Conservation (phyloP, 1,284 basidiomycete genomes). For the Kalmanozyma brasiliensis region DNA sequence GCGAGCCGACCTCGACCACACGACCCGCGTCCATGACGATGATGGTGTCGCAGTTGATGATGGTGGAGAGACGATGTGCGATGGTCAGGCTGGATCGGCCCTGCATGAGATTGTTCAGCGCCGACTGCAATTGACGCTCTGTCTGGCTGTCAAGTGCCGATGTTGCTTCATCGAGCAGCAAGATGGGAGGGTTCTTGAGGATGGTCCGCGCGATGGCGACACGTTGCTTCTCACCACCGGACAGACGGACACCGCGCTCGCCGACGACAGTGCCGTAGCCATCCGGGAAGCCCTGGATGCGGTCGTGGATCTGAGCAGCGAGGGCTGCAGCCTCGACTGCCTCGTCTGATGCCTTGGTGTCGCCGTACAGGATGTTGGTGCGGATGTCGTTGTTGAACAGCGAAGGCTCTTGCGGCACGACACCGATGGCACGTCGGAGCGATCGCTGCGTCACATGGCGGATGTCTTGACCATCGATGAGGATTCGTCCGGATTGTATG, state of each 20-base stretch:
- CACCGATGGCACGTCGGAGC: slow-evolving; percentile 81
- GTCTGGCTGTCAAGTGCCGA: slow-evolving; percentile 70
- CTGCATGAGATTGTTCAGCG: slow-evolving; percentile 62
- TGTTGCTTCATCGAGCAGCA: slow-evolving; percentile 83
- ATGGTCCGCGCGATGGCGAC: slow-evolving; percentile 87
- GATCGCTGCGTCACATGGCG: slow-evolving; percentile 82
- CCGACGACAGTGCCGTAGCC: slow-evolving; percentile 80
- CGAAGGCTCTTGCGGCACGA: slow-evolving; percentile 69
- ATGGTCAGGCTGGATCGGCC: slow-evolving; percentile 66
- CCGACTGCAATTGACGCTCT: slow-evolving; percentile 62
- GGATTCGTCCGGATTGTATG: slow-evolving; percentile 70
- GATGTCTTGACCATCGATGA: slow-evolving; percentile 85
- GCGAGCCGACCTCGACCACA: slow-evolving; percentile 61
- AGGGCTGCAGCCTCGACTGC: slow-evolving; percentile 56
- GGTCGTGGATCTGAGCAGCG: slow-evolving; percentile 66
- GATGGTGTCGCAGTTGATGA: slow-evolving; percentile 66
- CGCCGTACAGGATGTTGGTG: slow-evolving; percentile 64
- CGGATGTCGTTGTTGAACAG: slow-evolving; percentile 82
- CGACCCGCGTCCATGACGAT: slow-evolving; percentile 58
- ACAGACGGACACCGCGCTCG: slow-evolving; percentile 81
- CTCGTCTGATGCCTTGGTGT: slow-evolving; percentile 58
- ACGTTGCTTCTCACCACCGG: slow-evolving; percentile 78
- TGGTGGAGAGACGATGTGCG: slow-evolving; percentile 66
- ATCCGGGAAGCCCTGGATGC: slow-evolving; percentile 75
- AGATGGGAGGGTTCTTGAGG: slow-evolving; percentile 83